Conservation (phyloP, 257 asterid genomes). For the Scutellaria galericulata region DNA sequence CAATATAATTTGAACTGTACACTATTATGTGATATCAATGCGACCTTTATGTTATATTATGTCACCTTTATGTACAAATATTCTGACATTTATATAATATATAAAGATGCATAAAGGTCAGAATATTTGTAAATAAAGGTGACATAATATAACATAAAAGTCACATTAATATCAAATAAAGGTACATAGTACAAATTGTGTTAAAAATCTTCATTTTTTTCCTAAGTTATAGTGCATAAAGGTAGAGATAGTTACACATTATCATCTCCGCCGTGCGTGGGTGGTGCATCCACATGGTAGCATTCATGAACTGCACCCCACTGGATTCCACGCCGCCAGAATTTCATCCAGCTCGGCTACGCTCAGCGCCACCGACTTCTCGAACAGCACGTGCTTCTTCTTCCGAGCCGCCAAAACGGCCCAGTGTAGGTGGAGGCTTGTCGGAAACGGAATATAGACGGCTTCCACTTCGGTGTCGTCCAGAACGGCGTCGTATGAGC, state of each 20-base stretch:
- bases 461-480: conserved; percentile 60
- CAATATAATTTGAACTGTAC: too few relatives aligned
- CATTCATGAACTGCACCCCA: conserved; percentile 58
- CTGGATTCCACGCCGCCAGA: conserved; percentile 50
- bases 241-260: conserved; percentile 44
- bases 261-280: conserved; percentile 50
- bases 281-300: conserved; percentile 64
- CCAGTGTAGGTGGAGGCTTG: conserved; percentile 56
- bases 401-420: conserved; percentile 53
- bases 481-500: conserved; percentile 51
- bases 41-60: too few relatives aligned
- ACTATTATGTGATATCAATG: too few relatives aligned
- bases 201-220: too few relatives aligned
- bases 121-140: too few relatives aligned
- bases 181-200: too few relatives aligned
- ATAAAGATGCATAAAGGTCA: too few relatives aligned
- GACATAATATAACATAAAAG: too few relatives aligned
- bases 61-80: too few relatives aligned
- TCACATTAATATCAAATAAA: too few relatives aligned
- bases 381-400: conserved; percentile 56
- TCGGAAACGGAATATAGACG: conserved; percentile 56
- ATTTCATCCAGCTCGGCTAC: conserved; percentile 49
- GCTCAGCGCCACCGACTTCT: conserved; percentile 58
- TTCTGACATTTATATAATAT: too few relatives aligned
- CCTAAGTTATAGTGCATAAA: too few relatives aligned